Evolutionary conservation across 2,329 filamentous ascomycete genomes (phyloP), one percentile per base, ranked within the genome.

Genomic region (Lecanicillium sp.): DNA sequence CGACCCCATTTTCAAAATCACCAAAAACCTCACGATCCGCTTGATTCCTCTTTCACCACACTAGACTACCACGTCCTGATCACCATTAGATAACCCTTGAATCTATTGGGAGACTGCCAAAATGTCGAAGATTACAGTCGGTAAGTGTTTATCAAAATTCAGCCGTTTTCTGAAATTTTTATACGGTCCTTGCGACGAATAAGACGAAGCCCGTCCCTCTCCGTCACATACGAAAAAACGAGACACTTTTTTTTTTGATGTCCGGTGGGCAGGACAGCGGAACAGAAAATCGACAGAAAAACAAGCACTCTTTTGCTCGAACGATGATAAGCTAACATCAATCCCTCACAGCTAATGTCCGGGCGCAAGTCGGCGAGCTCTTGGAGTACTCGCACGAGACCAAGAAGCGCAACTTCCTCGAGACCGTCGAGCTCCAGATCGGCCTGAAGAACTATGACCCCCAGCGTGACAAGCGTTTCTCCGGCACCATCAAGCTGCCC

Each of bases 391-490:
- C 85, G 64, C 76, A 76, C 60, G 60, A 94, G 70, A 86, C 85
- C 69, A 95, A 95, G 84, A 95, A 95, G 85, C 78, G 88, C 59
- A 95, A 95, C 80, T 95, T 95, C 76, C 78, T 94, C 66, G 87
- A 92, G 77, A 90, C 85, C 64, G 86, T 95, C 67, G 83, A 88
- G 70, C 83, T 85, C 56, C 79, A 87, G 70, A 92, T 94, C 76
- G 86, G 86, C 68, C 81, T 94, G 66, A 94, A 94, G 85, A 94
- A 94, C 83, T 95, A 95, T 76, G 85, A 98, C 68, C 90, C 92
- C 64, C 77, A 96, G 83, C 90, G 92, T 87, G 92, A 98, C 78
- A 98, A 98, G 90, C 90, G 90, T 95, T 98, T 98, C 90, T 94
- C 86, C 43, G 92, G 92, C 71, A 96, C 92, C 69, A 85, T 98